Conservation (phyloP, 257 asterid species). For the Solanum tarapatanum region DNA sequence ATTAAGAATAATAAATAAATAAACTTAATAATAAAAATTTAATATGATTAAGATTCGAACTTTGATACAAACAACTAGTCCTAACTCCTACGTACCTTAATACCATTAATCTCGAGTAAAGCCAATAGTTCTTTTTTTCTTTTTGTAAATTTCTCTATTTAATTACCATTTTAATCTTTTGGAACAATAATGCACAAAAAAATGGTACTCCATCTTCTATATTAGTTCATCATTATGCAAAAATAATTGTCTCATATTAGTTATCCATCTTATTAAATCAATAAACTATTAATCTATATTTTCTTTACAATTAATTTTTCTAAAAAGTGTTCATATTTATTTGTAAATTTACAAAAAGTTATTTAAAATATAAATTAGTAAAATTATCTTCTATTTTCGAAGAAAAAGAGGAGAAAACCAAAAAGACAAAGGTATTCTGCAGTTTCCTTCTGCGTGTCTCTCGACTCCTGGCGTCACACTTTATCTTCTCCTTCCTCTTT, state of each 20-base stretch:
- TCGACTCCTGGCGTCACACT: background rate
- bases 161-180: background rate
- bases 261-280: too few relatives aligned
- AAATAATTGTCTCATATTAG: too few relatives aligned
- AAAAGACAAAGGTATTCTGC: background rate
- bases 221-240: too few relatives aligned
- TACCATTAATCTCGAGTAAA: background rate
- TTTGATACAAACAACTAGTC: background rate
- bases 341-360: too few relatives aligned
- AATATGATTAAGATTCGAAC: too few relatives aligned
- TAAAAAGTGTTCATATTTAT: fast-evolving
- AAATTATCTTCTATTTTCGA: too few relatives aligned
- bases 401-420: background rate
- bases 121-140: background rate
- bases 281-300: too few relatives aligned
- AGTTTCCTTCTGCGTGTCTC: background rate
- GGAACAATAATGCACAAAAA: background rate
- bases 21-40: background rate
- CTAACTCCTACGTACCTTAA: background rate
- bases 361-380: fast-evolving
- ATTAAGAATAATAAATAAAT: background rate
- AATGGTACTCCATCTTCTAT: background rate
- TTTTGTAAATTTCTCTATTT: background rate
- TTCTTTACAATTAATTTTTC: fast-evolving
- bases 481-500: background rate